phyloP scores from a whole-genome alignment of 495 filamentous ascomycete genomes.

The Lichenothelia convexa region DNA sequence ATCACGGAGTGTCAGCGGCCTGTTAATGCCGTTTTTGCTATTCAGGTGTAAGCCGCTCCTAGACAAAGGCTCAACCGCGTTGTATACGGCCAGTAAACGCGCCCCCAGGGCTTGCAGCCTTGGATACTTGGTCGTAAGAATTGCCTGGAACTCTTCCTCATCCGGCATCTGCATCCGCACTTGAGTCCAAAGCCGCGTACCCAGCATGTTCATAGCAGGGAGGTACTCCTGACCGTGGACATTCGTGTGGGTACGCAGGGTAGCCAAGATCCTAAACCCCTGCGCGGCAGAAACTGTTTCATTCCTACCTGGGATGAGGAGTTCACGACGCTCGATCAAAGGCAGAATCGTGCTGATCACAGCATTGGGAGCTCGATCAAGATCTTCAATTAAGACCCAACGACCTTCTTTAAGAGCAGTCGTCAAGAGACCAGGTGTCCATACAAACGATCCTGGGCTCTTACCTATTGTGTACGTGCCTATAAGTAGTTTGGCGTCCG shows the following conservation, averaged over 20 bases:
- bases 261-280: conserved; percentile 81
- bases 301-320: conserved; percentile 70
- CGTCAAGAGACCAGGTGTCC: conserved; percentile 86
- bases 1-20: conserved; percentile 55
- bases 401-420: conserved; percentile 83
- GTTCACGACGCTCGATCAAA: conserved; percentile 70
- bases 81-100: conserved; percentile 59
- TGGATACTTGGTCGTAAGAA: conserved; percentile 51
- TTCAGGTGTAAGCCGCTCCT: too few species aligned
- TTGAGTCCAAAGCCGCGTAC: conserved; percentile 63
- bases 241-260: conserved; percentile 60
- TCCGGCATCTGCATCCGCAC: conserved; percentile 48
- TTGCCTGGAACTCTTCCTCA: conserved; percentile 52
- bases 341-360: conserved; percentile 82
- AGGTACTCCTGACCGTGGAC: conserved; percentile 46
- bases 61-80: conserved; percentile 37
- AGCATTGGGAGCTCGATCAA: conserved; percentile 90
- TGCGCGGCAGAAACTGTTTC: conserved; percentile 64
- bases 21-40: conserved; percentile 35
- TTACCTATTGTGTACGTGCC: conserved; percentile 80
- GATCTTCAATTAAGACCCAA: conserved; percentile 93
- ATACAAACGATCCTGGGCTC: conserved; percentile 71
- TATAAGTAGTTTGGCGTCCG: conserved; percentile 84
- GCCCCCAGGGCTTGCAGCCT: conserved; percentile 48
- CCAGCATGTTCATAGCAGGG: conserved; percentile 42